Evolutionary conservation across 2,329 filamentous ascomycete genomes (phyloP).

Genomic region (Rachicladosporium sp.): DNA sequence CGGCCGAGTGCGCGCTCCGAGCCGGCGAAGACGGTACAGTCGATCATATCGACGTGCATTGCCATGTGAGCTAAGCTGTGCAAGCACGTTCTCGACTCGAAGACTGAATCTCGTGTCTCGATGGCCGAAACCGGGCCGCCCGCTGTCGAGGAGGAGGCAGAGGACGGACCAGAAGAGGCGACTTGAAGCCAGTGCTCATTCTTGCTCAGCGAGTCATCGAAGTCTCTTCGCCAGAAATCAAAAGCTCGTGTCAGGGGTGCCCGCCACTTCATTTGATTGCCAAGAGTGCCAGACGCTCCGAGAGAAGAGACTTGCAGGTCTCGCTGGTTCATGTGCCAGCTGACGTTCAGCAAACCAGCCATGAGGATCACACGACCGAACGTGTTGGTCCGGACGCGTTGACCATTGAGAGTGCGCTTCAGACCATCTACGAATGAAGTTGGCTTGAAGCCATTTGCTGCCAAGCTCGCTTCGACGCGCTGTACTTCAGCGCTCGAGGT

Average conservation of each 20-base stretch:
- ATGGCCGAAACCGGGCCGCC: constrained; percentile 12
- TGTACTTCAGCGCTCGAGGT: constrained; percentile 78
- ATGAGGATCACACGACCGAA: constrained; percentile 91
- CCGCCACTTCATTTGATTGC: constrained; percentile 84
- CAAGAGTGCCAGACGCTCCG: constrained; percentile 65
- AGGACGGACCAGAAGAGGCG: constrained; percentile 14
- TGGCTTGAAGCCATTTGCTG: constrained; percentile 70
- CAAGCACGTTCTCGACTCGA: constrained; percentile 77
- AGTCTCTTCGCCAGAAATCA: constrained; percentile 86
- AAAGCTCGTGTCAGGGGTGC: constrained; percentile 75
- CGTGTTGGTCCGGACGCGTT: constrained; percentile 77
- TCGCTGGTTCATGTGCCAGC: constrained; percentile 95
- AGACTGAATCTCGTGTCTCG: constrained; percentile 57
- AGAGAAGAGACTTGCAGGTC: constrained; percentile 86
- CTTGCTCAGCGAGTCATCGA: constrained; percentile 66
- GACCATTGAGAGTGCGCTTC: constrained; percentile 73
- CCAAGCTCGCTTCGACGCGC: constrained; percentile 66
- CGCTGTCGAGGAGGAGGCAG: constrained; percentile 11
- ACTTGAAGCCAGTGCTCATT: constrained; percentile 27
- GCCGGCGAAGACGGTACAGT: constrained; percentile 89
- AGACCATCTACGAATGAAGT: constrained; percentile 82
- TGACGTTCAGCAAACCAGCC: constrained; percentile 84
- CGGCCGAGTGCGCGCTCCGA: constrained; percentile 75
- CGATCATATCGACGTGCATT: constrained; percentile 94
- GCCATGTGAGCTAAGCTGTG: constrained; percentile 95